These are phyloP conservation scores for Thalassiosira profunda DNA, from an alignment of 108 stramenopile genomes.

Conservation along the genomic window DNA sequence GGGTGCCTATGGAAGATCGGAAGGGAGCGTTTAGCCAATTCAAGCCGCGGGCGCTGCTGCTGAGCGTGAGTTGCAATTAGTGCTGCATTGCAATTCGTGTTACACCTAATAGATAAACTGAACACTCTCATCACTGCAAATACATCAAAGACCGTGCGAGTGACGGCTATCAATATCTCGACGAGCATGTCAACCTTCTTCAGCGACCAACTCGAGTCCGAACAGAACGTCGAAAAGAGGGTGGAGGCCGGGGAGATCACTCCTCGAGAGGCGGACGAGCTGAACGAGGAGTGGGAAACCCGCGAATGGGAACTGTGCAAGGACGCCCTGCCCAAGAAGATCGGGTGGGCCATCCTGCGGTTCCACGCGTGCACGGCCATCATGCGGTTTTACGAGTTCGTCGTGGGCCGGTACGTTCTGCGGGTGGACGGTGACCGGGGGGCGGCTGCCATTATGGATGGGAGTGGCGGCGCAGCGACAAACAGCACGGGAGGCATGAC, in stretches of 20 bases:
- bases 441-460: background rate
- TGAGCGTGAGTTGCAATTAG: constrained; percentile 32
- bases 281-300: constrained; percentile 48
- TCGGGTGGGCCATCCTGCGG: constrained; percentile 26
- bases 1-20: constrained; percentile 50
- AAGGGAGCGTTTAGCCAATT: constrained; percentile 41
- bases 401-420: constrained; percentile 32
- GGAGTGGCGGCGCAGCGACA: background rate
- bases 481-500: too few relatives aligned
- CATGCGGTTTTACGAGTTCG: constrained; percentile 49
- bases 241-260: constrained; percentile 48
- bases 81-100: background rate
- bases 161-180: constrained; percentile 38
- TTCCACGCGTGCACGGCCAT: constrained; percentile 46
- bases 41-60: constrained; percentile 22
- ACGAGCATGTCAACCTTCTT: constrained; percentile 43
- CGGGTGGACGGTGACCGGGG: constrained; percentile 18
- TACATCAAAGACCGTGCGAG: constrained; percentile 40
- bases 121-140: background rate
- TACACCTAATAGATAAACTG: background rate
- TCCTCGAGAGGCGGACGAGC: constrained; percentile 34
- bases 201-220: constrained; percentile 43
- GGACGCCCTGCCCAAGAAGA: constrained; percentile 27
- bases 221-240: constrained; percentile 36
- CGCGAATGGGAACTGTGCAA: constrained; percentile 41